Conservation (phyloP, 75 land plant species). For the Ceratopteris richardii region DNA sequence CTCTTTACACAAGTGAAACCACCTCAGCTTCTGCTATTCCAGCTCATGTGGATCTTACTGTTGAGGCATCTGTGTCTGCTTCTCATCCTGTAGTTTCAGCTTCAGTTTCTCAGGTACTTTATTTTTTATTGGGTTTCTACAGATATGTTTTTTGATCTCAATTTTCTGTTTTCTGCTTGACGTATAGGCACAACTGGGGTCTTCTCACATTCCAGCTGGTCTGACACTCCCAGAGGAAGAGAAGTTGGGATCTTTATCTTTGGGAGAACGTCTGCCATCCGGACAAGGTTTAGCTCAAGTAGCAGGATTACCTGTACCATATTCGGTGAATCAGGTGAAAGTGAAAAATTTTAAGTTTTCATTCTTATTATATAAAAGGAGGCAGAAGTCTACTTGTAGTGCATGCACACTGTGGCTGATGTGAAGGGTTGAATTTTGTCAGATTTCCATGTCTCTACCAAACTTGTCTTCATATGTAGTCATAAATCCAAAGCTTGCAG, state of each 20-base stretch:
- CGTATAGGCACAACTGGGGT: constrained; percentile 7
- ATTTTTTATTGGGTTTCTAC: no score
- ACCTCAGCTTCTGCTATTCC: not conserved
- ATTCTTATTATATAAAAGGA: no score
- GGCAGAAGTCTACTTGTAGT: no score
- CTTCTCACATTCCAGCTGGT: not conserved
- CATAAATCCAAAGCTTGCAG: constrained; percentile 65
- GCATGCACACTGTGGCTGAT: not conserved
- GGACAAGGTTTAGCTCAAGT: constrained; percentile 50
- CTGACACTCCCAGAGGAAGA: constrained; percentile 46
- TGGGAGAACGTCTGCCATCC: constrained; percentile 47
- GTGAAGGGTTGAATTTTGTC: constrained; percentile 7
- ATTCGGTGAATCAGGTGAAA: constrained; percentile 57
- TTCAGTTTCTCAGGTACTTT: constrained; percentile 38
- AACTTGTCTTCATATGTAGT: constrained; percentile 58
- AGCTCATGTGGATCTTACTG: constrained; percentile 13
- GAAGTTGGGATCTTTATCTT: constrained; percentile 35
- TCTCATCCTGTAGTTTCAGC: constrained; percentile 15
- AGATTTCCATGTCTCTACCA: constrained; percentile 56
- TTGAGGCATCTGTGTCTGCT: constrained; percentile 8
- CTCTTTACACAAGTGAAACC: constrained; percentile 1
- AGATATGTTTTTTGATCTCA: not conserved
- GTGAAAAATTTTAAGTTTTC: no score
- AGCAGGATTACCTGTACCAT: constrained; percentile 43
- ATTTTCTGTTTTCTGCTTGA: not conserved